Evolutionary conservation across 2,329 filamentous ascomycete species (phyloP).

Genomic region (Macrophomina pseudophaseolina): DNA sequence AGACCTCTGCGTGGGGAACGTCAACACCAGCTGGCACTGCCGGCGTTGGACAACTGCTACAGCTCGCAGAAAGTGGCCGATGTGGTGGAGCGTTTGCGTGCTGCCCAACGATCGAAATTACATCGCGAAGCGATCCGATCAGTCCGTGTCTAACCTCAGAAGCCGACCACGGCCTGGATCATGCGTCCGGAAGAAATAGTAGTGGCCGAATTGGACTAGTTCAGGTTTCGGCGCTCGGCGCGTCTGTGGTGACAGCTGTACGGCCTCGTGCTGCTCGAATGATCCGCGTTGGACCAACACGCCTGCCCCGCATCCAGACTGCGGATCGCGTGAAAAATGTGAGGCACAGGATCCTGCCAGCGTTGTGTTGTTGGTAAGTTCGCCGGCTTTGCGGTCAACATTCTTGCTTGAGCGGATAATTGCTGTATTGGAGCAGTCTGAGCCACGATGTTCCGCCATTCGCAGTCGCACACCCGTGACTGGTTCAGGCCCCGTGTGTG

Average conservation of each 20-base stretch:
- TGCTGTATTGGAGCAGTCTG: too few relatives aligned
- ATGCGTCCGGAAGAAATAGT: constrained; percentile 1
- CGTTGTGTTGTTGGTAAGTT: not conserved
- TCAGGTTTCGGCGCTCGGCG: constrained; percentile 11
- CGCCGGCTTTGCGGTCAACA: too few relatives aligned
- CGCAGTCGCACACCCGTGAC: too few relatives aligned
- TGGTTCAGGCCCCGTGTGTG: too few relatives aligned
- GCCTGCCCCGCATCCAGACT: not conserved
- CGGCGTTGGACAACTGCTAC: not conserved
- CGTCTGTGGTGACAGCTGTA: constrained; percentile 9
- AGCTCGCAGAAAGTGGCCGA: not conserved
- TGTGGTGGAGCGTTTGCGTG: constrained; percentile 12
- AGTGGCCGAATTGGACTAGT: constrained; percentile 5
- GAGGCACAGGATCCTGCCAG: not conserved
- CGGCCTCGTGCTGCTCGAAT: constrained; percentile 10
- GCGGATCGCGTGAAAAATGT: not conserved
- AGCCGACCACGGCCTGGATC: constrained; percentile 3
- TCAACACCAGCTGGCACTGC: not conserved
- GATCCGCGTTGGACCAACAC: constrained; percentile 14
- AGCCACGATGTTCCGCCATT: not conserved
- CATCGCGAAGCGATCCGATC: constrained; percentile 3
- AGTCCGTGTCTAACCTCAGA: constrained; percentile 3
- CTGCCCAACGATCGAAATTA: constrained; percentile 17
- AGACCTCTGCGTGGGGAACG: not conserved
- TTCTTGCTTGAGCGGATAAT: not conserved